Percentiles rank a stretch among this genome's conserved stretches.
These are phyloP conservation scores for Amanita jacksonii DNA, from an alignment of 768 basidiomycete genomes.

Conservation along the genomic window DNA sequence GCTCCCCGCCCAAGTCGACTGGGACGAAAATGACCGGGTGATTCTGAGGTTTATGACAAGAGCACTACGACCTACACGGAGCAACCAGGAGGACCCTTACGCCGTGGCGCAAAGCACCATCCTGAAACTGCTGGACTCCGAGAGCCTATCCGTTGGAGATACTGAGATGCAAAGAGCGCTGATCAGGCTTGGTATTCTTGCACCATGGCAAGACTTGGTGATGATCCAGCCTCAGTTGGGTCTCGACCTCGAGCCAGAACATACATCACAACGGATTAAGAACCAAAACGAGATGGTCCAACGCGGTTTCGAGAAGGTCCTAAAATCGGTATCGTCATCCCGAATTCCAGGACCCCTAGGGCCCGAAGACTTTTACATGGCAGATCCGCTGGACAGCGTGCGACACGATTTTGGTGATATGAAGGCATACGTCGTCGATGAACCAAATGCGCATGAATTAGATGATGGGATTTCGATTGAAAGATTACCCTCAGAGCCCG, in stretches of 20 bases:
- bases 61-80: conserved; percentile 37
- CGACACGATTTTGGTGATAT: conserved; percentile 82
- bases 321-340: background rate
- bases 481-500: conserved; percentile 46
- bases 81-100: conserved; percentile 58
- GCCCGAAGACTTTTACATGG: conserved; percentile 52
- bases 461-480: conserved; percentile 93
- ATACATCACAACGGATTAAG: conserved; percentile 15
- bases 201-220: conserved; percentile 72
- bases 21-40: conserved; percentile 41
- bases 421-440: conserved; percentile 84
- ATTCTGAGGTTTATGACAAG: conserved; percentile 53
- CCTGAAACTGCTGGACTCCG: conserved; percentile 43
- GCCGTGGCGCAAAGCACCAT: conserved; percentile 40
- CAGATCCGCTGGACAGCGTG: conserved; percentile 57
- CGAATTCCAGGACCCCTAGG: conserved; percentile 28
- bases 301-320: conserved; percentile 15
- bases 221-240: conserved; percentile 29
- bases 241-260: conserved; percentile 24
- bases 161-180: conserved; percentile 39
- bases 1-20: conserved; percentile 23
- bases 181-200: conserved; percentile 60
- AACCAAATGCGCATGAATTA: conserved; percentile 67
- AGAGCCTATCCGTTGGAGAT: conserved; percentile 22
- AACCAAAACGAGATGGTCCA: conserved; percentile 20